Base-by-base conservation (phyloP, 176 grass and related monocot genomes). In the Cenchrus purpureus region DNA sequence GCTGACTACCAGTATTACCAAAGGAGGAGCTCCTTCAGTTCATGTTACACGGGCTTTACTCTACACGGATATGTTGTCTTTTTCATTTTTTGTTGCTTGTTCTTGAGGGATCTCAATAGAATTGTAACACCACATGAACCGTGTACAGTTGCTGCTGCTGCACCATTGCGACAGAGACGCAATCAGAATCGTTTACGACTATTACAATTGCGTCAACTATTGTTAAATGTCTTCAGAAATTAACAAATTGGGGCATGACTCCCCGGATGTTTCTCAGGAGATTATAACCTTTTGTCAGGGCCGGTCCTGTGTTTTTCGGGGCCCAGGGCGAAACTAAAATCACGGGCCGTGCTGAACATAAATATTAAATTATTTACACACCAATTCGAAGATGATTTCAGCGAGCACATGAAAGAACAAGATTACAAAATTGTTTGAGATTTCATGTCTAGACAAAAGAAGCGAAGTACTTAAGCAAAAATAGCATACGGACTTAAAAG, bases 1-100 rank as follows among this genome's bases (percentile, higher is more conserved):
- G 76, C 81, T 91, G 81, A 84, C 75, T 66, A 62, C 85, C 48
- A 5, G 71, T 74, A 52, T 5, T 51, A 84, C 80, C 17, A 61
- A 81, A 34, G 2, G 80, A 87, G 68, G 80, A 87, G 68, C 65
- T 37, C 52, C 61, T 84, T 51, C 15, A 9, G 84, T 59, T 40
- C 73, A 77, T 84, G 76, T 84, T 69, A 70, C 52, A 15, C 75
- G 44, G 45, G 63, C 12, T 62, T 3, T 63, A 54, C 25, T 32
- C 2, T 50, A 74, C 43, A 83, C 67, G 13, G 8, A 79, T 65
- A 17, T n/a, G 8, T 50, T 31, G 0, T 46, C 19, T 1, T 10
- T 22, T 43, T n/a, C 5, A 1, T 1, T 25, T 70, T 15, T 62
- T 76, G 45, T 76, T 69, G 20, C 69, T 71, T 40, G 37, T 40